Evolutionary conservation across 371 early-diverging fungal species (phyloP).

Genomic region (Saksenaea vasiformis): DNA sequence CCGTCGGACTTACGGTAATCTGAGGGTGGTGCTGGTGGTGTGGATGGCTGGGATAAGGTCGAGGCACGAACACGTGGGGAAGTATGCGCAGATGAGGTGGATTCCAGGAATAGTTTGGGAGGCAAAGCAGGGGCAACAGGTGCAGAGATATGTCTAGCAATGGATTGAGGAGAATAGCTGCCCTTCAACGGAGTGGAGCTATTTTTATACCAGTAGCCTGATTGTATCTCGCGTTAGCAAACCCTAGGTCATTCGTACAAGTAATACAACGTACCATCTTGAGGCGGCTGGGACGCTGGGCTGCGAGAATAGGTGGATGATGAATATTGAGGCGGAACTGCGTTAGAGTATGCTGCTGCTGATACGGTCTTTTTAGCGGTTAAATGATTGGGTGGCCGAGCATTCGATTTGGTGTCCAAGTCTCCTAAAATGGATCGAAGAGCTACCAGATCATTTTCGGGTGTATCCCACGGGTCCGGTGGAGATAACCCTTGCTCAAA

Average conservation of each 20-base stretch:
- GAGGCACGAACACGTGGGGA: conserved; percentile 7
- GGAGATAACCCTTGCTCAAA: conserved; percentile 77
- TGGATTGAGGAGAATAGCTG: conserved; percentile 5
- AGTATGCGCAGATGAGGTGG: conserved; percentile 12
- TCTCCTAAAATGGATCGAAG: conserved; percentile 44
- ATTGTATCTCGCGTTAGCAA: neutral
- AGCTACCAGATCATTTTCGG: conserved; percentile 55
- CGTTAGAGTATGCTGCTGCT: conserved; percentile 10
- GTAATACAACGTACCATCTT: neutral
- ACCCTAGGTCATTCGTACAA: neutral
- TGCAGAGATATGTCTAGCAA: conserved; percentile 12
- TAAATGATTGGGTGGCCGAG: neutral
- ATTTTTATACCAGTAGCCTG: conserved; percentile 6
- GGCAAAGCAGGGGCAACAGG: conserved; percentile 20
- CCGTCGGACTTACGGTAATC: neutral
- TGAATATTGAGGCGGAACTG: conserved; percentile 10
- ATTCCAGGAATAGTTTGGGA: conserved; percentile 17
- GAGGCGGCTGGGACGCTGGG: neutral
- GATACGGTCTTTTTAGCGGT: conserved; percentile 13
- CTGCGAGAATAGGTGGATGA: conserved; percentile 1
- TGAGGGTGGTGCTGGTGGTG: conserved; percentile 23
- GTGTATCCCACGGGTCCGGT: conserved; percentile 75
- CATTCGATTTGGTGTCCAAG: conserved; percentile 4
- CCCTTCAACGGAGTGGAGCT: conserved; percentile 2
- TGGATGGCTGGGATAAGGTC: conserved; percentile 15